Evolutionary conservation across 306 rosid species (phyloP).

Genomic region (Medicago lupulina): DNA sequence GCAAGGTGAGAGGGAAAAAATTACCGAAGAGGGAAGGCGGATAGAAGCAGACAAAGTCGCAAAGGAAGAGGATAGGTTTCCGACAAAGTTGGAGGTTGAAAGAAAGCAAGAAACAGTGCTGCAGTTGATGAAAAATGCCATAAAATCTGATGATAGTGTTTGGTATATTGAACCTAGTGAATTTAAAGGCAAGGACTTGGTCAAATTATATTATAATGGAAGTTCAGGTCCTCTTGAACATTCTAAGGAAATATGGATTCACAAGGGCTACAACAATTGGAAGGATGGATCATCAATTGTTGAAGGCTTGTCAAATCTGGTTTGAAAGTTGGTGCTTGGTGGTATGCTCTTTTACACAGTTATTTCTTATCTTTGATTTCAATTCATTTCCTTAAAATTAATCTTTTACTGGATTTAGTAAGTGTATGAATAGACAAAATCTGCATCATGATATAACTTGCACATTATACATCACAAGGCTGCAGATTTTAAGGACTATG

Average conservation of each 20-base stretch:
- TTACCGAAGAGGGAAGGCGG: conserved; percentile 75
- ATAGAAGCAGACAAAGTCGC: conserved; percentile 79
- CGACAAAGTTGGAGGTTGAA: conserved; percentile 65
- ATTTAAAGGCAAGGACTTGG: conserved; percentile 65
- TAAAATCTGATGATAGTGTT: conserved; percentile 65
- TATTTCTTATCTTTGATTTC: conserved; percentile 27
- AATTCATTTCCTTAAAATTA: conserved; percentile 32
- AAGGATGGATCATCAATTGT: conserved; percentile 64
- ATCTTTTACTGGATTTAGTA: conserved; percentile 11
- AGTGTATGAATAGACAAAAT: conserved; percentile 9
- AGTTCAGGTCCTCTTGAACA: conserved; percentile 83
- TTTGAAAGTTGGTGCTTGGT: conserved; percentile 70
- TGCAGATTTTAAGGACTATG: background rate
- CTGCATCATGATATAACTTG: conserved; percentile 22
- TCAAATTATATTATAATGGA: conserved; percentile 76
- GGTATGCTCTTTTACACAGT: conserved; percentile 58
- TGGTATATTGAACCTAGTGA: conserved; percentile 78
- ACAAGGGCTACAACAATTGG: conserved; percentile 91
- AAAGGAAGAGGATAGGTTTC: conserved; percentile 67
- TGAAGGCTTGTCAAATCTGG: conserved; percentile 66
- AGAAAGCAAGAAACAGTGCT: conserved; percentile 59
- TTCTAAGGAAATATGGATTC: conserved; percentile 86
- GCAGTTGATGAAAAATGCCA: conserved; percentile 57
- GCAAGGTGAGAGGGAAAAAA: conserved; percentile 85
- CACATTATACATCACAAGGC: conserved; percentile 9